phyloP scores from a whole-genome alignment of 495 filamentous ascomycete species.

The Podospora tetraspora region DNA sequence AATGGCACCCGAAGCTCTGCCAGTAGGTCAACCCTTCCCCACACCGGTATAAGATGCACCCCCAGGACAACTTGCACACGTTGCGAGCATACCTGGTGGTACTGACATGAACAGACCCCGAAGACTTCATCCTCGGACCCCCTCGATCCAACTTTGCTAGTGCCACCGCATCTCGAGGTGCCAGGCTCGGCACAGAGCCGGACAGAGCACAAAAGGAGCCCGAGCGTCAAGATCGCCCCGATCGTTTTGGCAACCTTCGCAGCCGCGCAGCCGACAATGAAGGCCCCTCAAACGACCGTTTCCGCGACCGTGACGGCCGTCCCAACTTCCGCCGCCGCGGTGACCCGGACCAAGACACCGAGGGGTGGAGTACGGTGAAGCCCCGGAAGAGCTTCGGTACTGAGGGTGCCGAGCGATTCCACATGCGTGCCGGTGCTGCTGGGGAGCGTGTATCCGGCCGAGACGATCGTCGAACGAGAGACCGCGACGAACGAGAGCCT shows the following conservation, averaged over 20 bases:
- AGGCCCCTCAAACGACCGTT: conserved; percentile 46
- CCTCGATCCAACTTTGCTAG: conserved; percentile 85
- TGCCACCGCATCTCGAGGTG: conserved; percentile 50
- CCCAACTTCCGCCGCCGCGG: conserved; percentile 46
- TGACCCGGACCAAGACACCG: conserved; percentile 51
- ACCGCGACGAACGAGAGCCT: conserved; percentile 47
- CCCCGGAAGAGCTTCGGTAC: conserved; percentile 60
- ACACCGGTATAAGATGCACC: neutral
- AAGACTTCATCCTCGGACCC: conserved; percentile 85
- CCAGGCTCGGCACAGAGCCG: conserved; percentile 45
- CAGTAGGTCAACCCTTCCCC: conserved; percentile 22
- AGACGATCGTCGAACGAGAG: conserved; percentile 40
- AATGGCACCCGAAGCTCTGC: conserved; percentile 56
- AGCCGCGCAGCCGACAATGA: conserved; percentile 65
- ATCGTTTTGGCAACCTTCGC: conserved; percentile 59
- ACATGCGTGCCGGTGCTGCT: conserved; percentile 48
- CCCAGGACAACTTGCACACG: neutral
- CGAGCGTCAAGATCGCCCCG: conserved; percentile 57
- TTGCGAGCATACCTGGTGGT: neutral
- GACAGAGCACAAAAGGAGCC: conserved; percentile 46
- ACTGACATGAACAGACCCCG: conserved; percentile 45
- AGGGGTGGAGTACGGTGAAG: conserved; percentile 57
- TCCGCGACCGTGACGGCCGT: conserved; percentile 43
- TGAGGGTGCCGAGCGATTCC: conserved; percentile 59
- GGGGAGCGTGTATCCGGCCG: conserved; percentile 29